Evolutionary conservation across 2,329 filamentous ascomycete species (phyloP).

Genomic region (Colletotrichum sp.): DNA sequence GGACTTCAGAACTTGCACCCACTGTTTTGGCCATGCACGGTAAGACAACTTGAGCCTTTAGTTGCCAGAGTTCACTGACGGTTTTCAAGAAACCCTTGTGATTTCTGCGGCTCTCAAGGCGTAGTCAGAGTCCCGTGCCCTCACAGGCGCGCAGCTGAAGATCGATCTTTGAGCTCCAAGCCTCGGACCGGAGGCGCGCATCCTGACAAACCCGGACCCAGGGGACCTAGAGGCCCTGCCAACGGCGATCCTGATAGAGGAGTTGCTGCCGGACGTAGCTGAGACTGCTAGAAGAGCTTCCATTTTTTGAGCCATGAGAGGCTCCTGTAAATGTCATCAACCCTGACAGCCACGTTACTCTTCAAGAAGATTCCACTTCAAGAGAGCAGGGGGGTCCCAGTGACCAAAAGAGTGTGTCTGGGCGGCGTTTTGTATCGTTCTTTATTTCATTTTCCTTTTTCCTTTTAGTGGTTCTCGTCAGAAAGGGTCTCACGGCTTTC

Average conservation of each 20-base stretch:
- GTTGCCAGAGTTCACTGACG: background rate
- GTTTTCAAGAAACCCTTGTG: background rate
- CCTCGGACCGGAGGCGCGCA: background rate
- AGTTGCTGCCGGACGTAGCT: conserved; percentile 2
- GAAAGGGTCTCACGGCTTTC: background rate
- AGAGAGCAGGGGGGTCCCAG: background rate
- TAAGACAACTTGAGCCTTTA: background rate
- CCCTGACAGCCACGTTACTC: background rate
- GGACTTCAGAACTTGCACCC: conserved; percentile 16
- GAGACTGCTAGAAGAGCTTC: background rate
- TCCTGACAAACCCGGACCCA: background rate
- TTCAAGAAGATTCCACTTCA: background rate
- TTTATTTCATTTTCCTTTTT: background rate
- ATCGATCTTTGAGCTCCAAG: background rate
- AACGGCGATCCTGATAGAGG: background rate
- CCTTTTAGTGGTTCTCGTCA: background rate
- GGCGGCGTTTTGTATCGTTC: background rate
- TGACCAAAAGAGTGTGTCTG: background rate
- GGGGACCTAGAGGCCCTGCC: background rate
- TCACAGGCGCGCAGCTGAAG: background rate
- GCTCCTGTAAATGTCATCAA: background rate
- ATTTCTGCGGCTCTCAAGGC: conserved; percentile 5
- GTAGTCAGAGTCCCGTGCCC: conserved; percentile 17
- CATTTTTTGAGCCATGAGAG: background rate
- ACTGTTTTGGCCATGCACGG: conserved; percentile 12